A percentile compares a stretch with the other conserved stretches of the same genome.
phyloP scores from a whole-genome alignment of 768 basidiomycete species.

The Trametes cinnabarina region DNA sequence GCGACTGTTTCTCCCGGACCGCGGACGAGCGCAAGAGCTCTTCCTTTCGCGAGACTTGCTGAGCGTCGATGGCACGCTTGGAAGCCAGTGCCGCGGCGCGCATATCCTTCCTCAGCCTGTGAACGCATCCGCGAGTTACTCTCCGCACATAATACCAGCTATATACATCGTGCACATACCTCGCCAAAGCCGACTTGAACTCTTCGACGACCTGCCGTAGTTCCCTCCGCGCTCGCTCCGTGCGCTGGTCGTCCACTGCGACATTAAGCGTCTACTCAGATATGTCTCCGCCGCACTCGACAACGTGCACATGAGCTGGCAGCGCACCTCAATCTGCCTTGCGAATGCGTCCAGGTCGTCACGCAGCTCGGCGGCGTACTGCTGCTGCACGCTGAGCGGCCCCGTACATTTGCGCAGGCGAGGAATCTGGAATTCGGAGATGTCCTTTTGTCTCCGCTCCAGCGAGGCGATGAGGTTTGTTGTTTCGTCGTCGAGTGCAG shows the following conservation, averaged over 20 bases:
- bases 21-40: conserved; percentile 62
- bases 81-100: conserved; percentile 70
- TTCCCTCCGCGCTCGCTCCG: conserved; percentile 48
- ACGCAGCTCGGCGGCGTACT: conserved; percentile 69
- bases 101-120: conserved; percentile 62
- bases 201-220: conserved; percentile 50
- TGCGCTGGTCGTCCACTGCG: conserved; percentile 69
- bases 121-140: conserved; percentile 4
- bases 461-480: conserved; percentile 48
- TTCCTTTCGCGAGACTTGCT: conserved; percentile 56
- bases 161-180: conserved; percentile 39
- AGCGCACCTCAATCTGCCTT: conserved; percentile 63
- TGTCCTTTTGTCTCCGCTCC: conserved; percentile 58
- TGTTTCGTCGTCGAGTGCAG: conserved; percentile 51
- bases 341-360: conserved; percentile 67
- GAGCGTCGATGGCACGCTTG: conserved; percentile 69
- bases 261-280: conserved; percentile 59
- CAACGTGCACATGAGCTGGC: not conserved
- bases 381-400: conserved; percentile 68
- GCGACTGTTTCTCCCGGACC: conserved; percentile 44
- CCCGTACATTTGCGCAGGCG: conserved; percentile 67
- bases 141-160: not conserved
- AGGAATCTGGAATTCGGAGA: conserved; percentile 71
- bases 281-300: conserved; percentile 12
- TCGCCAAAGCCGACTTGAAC: conserved; percentile 45